A percentile compares a stretch with the other conserved stretches of the same genome.
Evolutionary conservation across 108 stramenopile genomes (phyloP).

Genomic region (Nitzschia putrida): DNA sequence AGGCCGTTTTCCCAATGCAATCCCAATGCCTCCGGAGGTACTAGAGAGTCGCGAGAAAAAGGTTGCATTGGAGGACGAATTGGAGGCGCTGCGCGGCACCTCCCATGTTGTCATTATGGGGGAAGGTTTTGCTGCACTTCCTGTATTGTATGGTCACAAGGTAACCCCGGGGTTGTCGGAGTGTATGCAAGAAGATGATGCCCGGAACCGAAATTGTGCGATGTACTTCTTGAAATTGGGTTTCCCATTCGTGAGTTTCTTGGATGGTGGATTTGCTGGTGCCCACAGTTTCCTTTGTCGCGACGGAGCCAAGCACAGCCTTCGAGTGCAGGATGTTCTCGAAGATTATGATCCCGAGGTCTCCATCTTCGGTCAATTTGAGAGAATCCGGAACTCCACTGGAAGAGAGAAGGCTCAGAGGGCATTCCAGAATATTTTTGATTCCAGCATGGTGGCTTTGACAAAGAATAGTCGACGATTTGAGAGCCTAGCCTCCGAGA

Average conservation of each 20-base stretch:
- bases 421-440: slow-evolving; percentile 72
- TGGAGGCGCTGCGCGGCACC: slow-evolving; percentile 75
- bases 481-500: slow-evolving; percentile 20
- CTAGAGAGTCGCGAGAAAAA: slow-evolving; percentile 66
- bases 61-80: slow-evolving; percentile 66
- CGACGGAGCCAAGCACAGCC: slow-evolving; percentile 44
- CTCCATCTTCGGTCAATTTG: slow-evolving; percentile 79
- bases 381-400: slow-evolving; percentile 58
- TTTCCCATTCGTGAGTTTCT: slow-evolving; percentile 89
- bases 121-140: slow-evolving; percentile 80
- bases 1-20: slow-evolving; percentile 79
- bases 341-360: slow-evolving; percentile 70
- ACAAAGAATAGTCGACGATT: slow-evolving; percentile 43
- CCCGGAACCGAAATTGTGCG: slow-evolving; percentile 73
- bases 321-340: slow-evolving; percentile 58
- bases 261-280: slow-evolving; percentile 89
- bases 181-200: slow-evolving; percentile 64
- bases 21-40: slow-evolving; percentile 64
- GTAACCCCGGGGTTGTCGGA: slow-evolving; percentile 48
- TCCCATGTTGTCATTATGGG: slow-evolving; percentile 79
- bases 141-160: slow-evolving; percentile 72
- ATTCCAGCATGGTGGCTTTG: slow-evolving; percentile 71
- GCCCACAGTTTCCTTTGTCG: slow-evolving; percentile 81
- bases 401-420: slow-evolving; percentile 69
- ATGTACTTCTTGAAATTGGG: slow-evolving; percentile 89